Evolutionary conservation across 2,329 filamentous ascomycete genomes (phyloP).

Genomic region (Colletotrichum lindemuthianum): DNA sequence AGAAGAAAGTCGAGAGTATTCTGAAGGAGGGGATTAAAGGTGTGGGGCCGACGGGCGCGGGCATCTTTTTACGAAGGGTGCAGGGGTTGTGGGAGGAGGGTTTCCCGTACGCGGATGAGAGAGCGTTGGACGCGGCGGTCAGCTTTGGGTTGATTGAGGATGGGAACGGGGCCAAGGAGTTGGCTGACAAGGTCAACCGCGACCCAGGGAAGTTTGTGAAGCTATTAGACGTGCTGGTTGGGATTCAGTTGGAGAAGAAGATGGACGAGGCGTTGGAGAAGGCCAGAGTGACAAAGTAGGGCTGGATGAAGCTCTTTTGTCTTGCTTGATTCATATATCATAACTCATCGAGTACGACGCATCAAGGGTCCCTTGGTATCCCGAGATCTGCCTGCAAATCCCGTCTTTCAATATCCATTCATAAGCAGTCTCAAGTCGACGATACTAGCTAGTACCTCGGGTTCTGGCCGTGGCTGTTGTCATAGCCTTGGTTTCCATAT

Average conservation of each 20-base stretch:
- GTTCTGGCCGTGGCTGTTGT: slow-evolving; percentile 35
- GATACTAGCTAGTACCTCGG: slow-evolving; percentile 38
- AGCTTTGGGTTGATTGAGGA: neutral
- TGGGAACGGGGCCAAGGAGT: neutral
- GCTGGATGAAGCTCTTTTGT: neutral
- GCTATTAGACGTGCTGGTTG: slow-evolving; percentile 22
- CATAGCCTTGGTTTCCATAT: slow-evolving; percentile 22
- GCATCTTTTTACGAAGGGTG: slow-evolving; percentile 9
- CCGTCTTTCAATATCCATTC: no score
- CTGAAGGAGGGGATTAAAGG: slow-evolving; percentile 13
- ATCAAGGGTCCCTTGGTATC: no score
- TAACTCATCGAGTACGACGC: slow-evolving; percentile 17
- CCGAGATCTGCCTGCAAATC: no score
- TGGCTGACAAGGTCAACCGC: neutral
- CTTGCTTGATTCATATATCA: slow-evolving; percentile 6
- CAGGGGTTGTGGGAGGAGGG: slow-evolving; percentile 16
- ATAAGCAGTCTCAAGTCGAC: no score
- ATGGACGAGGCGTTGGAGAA: neutral
- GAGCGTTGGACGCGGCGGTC: slow-evolving; percentile 3
- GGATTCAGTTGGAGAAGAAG: slow-evolving; percentile 23
- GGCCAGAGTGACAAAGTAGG: neutral
- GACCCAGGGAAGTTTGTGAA: slow-evolving; percentile 6
- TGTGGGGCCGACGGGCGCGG: slow-evolving; percentile 11
- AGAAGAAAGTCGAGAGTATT: neutral
- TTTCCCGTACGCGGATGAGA: slow-evolving; percentile 15